Evolutionary conservation across 2,329 filamentous ascomycete genomes (phyloP).

Genomic region (Beauveria bassiana): DNA sequence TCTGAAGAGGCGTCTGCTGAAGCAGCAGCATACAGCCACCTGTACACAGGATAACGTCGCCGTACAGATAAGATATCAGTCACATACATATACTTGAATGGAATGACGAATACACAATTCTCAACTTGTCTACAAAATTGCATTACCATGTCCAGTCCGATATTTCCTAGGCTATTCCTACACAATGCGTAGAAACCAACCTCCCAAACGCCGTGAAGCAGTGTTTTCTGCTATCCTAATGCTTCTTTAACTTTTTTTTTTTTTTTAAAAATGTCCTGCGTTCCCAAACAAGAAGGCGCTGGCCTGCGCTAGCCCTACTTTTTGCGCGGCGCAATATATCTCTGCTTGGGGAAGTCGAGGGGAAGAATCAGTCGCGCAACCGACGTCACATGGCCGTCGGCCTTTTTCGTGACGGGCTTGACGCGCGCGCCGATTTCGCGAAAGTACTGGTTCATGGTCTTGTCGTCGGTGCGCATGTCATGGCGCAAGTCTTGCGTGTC

Average conservation of each 20-base stretch:
- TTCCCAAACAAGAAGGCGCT: neutral
- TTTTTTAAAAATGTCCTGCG: too few species aligned
- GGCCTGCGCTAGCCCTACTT: slow-evolving; percentile 2
- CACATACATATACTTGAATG: neutral
- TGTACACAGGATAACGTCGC: neutral
- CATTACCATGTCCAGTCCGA: neutral
- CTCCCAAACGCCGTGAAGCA: slow-evolving; percentile 1
- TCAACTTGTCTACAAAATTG: neutral
- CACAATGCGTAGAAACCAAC: neutral
- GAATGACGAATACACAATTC: neutral
- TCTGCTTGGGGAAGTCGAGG: slow-evolving; percentile 68
- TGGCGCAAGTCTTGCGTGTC: slow-evolving; percentile 62
- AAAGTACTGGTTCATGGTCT: slow-evolving; percentile 64
- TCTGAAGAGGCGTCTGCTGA: neutral
- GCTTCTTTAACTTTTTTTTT: neutral
- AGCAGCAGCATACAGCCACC: neutral
- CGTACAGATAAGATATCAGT: neutral
- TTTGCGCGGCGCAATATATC: slow-evolving; percentile 20
- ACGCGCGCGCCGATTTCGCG: slow-evolving; percentile 67
- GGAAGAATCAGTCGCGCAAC: slow-evolving; percentile 70
- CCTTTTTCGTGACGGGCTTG: slow-evolving; percentile 51
- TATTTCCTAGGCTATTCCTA: neutral
- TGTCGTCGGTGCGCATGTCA: slow-evolving; percentile 65
- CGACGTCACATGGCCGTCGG: slow-evolving; percentile 45
- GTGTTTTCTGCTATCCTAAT: neutral